Base-by-base conservation (phyloP, 306 rosid species). In the Vigna unguiculata region DNA sequence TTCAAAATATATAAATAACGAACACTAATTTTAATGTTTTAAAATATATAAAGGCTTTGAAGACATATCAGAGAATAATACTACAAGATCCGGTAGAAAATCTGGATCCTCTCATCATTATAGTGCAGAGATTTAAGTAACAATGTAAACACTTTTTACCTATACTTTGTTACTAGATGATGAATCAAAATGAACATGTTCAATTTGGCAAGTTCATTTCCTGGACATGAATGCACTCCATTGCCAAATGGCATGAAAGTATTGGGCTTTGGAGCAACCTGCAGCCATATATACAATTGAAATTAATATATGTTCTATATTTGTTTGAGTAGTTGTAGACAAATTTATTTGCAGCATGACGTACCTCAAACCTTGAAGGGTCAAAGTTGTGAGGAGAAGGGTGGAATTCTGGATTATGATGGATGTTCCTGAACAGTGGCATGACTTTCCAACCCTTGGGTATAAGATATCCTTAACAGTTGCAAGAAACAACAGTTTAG, bases 401-500 rank as follows among this genome's bases (percentile, higher is more conserved):
- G 87, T 86, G 90, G 61, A 88, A 83, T 67, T 94, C 90, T 68
- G 93, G 90, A 82, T 84, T 90, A 60, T 94, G 96, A 83, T 94
- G 98, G 87, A 94, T 91, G 79, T 85, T 91, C 86, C 98, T 82
- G 74, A 94, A 94, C 53, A 94, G 83, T 76, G 98, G 98, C 98
- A 94, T 85, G n/a, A 90, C 98, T 79, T 94, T 94, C 98, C 98
- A 93, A 45, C 98, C 98, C 85, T 93, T 93, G 47, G 98, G 98
- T 59, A 93, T 93, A 40, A 91, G 85, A 84, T 85, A 94, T 49
- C 98, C 97, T 94, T 60, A 49, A 85, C 54, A 55, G 48, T 63
- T 36, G 16, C 58, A 38, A 25, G 0, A 61, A 41, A 64, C 7
- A 82, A 73, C 70, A 69, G 25, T 68, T 25, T 62, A 67, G 68